Evolutionary conservation across 805 yeast species (phyloP), one percentile per base, ranked within the genome.

Genomic region (Starmera caribaea): DNA sequence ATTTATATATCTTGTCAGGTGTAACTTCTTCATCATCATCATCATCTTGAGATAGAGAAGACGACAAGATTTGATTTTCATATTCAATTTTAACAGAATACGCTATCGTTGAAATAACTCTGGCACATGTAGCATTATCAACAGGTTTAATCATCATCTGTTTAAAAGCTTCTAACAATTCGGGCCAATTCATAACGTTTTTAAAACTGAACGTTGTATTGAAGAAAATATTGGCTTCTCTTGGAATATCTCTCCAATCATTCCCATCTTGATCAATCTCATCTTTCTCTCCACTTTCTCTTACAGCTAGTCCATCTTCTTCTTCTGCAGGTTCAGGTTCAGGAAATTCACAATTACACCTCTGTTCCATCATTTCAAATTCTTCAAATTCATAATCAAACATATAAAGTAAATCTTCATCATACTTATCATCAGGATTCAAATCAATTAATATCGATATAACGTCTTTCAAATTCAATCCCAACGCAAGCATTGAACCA

Each of bases 191-290:
- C 8, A 36, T 41, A 30, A 52, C 45, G 11, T 40, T 41, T 2
- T 38, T 13, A 12, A 44, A 45, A 35, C 43, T 39, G 5, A 49
- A 43, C 2, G 42, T 39, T 3, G 54, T 37, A 32, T 51, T 55
- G 46, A 52, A 61, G 30, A 60, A 57, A 11, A 60, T 56, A 51
- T 81, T 81, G 1, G 63, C 63, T 3, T 76, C 84, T 37, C 87
- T 61, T 3, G 84, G 81, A 11, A 79, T 65, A 55, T 80, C 88
- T 48, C 87, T 61, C 85, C 88, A 79, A 58, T 81, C 88, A 30
- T 74, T 63, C 0, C 85, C 86, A 35, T 65, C 54, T 24, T 73
- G 69, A 53, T 78, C 85, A 53, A 74, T 71, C 37, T 73, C 76
- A 31, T 73, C 59, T 7, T 38, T 38, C 16, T 49, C 51, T 1